Conservation (phyloP, 176 grass and related monocot species). For the Saccharum officinarum region DNA sequence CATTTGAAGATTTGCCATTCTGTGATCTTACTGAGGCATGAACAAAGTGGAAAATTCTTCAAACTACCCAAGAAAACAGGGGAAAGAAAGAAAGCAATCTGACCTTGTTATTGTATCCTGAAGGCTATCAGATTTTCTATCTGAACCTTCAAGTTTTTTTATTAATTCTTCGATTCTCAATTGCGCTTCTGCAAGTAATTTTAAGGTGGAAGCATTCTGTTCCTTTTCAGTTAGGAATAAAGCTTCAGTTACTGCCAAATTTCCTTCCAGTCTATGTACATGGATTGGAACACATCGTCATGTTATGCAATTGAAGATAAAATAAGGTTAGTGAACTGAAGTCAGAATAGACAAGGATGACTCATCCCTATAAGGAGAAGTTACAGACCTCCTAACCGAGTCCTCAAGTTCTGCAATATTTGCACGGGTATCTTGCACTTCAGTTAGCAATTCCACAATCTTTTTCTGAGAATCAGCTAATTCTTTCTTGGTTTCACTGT, state of each 20-base stretch:
- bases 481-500: constrained; percentile 55
- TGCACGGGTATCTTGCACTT: constrained; percentile 43
- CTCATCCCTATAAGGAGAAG: constrained; percentile 31
- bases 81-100: constrained; percentile 22
- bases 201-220: constrained; percentile 55
- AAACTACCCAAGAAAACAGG: neutral
- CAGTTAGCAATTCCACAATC: constrained; percentile 56
- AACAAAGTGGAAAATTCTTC: neutral
- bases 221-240: constrained; percentile 58
- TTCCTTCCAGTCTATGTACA: constrained; percentile 49
- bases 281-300: neutral
- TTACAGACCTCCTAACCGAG: constrained; percentile 58
- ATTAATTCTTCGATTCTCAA: constrained; percentile 51
- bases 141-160: constrained; percentile 49
- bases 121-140: constrained; percentile 56
- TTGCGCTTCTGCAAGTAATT: constrained; percentile 50
- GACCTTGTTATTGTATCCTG: constrained; percentile 51
- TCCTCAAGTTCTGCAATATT: constrained; percentile 49
- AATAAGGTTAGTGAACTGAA: constrained; percentile 36
- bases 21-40: neutral
- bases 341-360: constrained; percentile 35
- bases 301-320: constrained; percentile 40
- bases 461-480: constrained; percentile 46
- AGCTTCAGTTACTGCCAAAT: constrained; percentile 47
- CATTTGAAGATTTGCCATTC: neutral